Percentiles rank a stretch among this genome's conserved stretches.
Conservation (phyloP, 192 early-diverging fungal species). For the Paraglomus brasilianum region DNA sequence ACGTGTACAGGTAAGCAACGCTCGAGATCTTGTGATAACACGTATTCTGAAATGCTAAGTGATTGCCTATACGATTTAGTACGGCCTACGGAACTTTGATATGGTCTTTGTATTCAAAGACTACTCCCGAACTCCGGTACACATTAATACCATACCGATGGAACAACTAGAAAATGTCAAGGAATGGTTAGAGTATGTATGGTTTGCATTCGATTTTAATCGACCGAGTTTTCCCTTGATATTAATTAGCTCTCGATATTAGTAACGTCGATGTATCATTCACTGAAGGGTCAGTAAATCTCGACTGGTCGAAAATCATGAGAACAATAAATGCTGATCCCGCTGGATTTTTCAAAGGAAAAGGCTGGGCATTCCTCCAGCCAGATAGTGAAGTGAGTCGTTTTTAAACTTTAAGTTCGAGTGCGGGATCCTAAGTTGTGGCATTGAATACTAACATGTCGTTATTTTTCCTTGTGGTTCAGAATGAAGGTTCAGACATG, state of each 20-base stretch:
- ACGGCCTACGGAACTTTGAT: slow-evolving; percentile 98
- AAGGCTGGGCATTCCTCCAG: slow-evolving; percentile 91
- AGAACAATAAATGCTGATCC: slow-evolving; percentile 95
- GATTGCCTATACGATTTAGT: slow-evolving; percentile 52
- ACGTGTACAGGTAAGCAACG: slow-evolving; percentile 68
- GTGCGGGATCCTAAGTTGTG: too few species aligned
- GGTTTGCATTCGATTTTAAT: neutral
- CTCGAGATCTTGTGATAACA: neutral
- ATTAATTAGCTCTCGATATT: neutral
- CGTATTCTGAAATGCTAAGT: neutral
- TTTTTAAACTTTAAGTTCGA: neutral
- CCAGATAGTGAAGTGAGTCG: slow-evolving; percentile 58
- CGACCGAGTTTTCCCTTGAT: neutral
- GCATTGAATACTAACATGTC: slow-evolving; percentile 14
- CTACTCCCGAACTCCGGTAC: slow-evolving; percentile 78
- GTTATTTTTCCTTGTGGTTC: neutral
- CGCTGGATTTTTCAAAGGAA: slow-evolving; percentile 83
- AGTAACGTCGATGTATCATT: slow-evolving; percentile 89
- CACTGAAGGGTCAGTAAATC: slow-evolving; percentile 90
- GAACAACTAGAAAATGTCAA: slow-evolving; percentile 90
- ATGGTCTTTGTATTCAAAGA: slow-evolving; percentile 98
- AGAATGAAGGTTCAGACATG: slow-evolving; percentile 55
- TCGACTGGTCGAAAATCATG: slow-evolving; percentile 97
- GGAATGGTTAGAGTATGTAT: slow-evolving; percentile 84
- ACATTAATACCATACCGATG: slow-evolving; percentile 95